phyloP scores from a whole-genome alignment of 1,139 yeast species.

The Sugiyamaella sp. region DNA sequence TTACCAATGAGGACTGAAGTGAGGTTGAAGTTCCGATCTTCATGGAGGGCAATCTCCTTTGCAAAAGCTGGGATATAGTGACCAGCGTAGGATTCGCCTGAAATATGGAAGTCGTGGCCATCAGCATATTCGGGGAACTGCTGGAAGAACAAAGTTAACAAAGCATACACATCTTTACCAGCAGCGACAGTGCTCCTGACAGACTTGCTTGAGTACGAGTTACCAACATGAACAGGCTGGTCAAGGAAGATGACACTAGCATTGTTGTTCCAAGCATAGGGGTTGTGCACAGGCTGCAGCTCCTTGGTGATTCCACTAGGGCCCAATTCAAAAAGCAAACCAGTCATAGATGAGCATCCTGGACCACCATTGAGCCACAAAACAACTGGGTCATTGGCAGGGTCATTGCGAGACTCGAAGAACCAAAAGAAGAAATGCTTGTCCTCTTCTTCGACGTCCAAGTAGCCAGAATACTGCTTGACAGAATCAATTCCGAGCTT shows the following conservation, averaged over 20 bases:
- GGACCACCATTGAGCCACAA: conserved; percentile 94
- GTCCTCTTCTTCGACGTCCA: conserved; percentile 78
- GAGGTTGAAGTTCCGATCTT: conserved; percentile 65
- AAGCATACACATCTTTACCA: conserved; percentile 77
- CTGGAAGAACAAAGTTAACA: conserved; percentile 74
- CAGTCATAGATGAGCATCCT: conserved; percentile 88
- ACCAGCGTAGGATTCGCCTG: conserved; percentile 90
- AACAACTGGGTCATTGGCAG: conserved; percentile 78
- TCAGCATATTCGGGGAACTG: conserved; percentile 68
- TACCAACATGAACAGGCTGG: conserved; percentile 94
- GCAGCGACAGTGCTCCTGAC: conserved; percentile 69
- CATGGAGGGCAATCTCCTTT: conserved; percentile 64
- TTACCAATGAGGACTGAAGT: conserved; percentile 92
- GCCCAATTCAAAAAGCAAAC: conserved; percentile 89
- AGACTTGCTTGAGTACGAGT: conserved; percentile 64
- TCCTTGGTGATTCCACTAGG: conserved; percentile 72
- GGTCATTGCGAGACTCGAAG: conserved; percentile 89
- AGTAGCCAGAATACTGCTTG: conserved; percentile 84
- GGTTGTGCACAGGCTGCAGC: conserved; percentile 72
- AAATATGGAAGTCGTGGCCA: conserved; percentile 66
- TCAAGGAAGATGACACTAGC: conserved; percentile 91
- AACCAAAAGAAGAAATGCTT: conserved; percentile 87
- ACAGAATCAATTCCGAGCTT: conserved; percentile 69
- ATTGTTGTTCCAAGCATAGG: conserved; percentile 83
- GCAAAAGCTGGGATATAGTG: conserved; percentile 85